Evolutionary conservation across 768 basidiomycete species (phyloP).

Genomic region (Baorangia bicolor): DNA sequence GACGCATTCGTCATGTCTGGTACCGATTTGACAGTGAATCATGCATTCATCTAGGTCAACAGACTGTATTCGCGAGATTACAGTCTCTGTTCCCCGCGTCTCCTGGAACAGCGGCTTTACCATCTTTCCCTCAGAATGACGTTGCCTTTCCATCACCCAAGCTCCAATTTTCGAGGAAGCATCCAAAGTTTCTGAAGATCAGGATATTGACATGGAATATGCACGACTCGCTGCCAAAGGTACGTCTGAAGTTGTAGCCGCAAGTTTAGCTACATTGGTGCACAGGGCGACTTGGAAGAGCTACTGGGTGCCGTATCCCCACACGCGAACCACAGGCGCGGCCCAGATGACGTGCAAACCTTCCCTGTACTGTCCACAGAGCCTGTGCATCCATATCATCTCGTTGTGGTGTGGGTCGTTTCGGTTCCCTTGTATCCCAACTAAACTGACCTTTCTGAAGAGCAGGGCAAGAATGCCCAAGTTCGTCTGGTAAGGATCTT

Average conservation of each 20-base stretch:
- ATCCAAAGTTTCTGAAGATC: conserved; percentile 56
- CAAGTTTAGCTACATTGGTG: conserved; percentile 1
- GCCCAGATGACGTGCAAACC: conserved; percentile 23
- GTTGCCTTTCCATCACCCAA: conserved; percentile 22
- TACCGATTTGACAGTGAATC: background rate
- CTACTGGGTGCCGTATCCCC: conserved; percentile 61
- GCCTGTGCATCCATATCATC: conserved; percentile 66
- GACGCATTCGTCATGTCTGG: conserved; percentile 5
- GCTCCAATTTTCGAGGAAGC: conserved; percentile 23
- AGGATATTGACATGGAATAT: conserved; percentile 82
- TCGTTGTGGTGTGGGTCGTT: conserved; percentile 67
- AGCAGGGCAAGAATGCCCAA: conserved; percentile 80
- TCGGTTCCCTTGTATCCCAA: background rate
- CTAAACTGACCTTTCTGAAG: conserved; percentile 35
- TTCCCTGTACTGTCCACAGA: conserved; percentile 53
- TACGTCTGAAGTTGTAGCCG: conserved; percentile 21
- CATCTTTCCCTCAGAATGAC: conserved; percentile 21
- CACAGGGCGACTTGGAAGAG: conserved; percentile 70
- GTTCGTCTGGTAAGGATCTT: conserved; percentile 53
- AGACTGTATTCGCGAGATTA: conserved; percentile 47
- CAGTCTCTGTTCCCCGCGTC: conserved; percentile 51
- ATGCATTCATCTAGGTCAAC: conserved; percentile 29
- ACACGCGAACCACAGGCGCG: conserved; percentile 31
- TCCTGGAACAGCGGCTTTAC: conserved; percentile 22
- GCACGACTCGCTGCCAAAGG: conserved; percentile 81